Evolutionary conservation across 306 rosid species (phyloP), one percentile per base, ranked within the genome.

Genomic region (Dryas drummondii): DNA sequence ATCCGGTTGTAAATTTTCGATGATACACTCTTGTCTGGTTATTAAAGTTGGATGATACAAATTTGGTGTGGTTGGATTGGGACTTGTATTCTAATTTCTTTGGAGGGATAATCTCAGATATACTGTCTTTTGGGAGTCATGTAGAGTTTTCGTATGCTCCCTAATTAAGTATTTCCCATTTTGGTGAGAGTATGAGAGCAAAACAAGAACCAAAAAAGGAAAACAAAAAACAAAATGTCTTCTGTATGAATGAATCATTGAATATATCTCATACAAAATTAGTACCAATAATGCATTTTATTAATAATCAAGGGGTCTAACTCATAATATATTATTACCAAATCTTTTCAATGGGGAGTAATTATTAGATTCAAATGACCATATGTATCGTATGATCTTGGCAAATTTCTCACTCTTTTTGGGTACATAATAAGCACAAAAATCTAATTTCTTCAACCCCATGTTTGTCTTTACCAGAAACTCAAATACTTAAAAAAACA

Each of bases 1-100:
- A 72, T 56, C 69, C 13, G 73, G 78, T 66, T 32, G 40, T n/a
- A 72, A 79, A 55, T 42, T 47, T 27, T 11, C 22, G 70, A 51
- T 40, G 63, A 19, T 45, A 50, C 71, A 17, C 50, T 50, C 70
- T 17, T 62, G 15, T 65, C 50, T 65, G 70, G 37, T 17, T 22
- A 44, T n/a, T 9, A 45, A 65, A 45, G 53, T 17, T 69, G 73
- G 58, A 73, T 59, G 47, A 32, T 15, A 8, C 70, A 9, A 1
- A 45, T 44, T 10, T 65, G 52, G 8, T 63, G 68, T 41, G 68
- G 50, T 49, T 41, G 50, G 26, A 12, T 19, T 42, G 59, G 66
- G 44, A 42, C 62, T 53, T 10, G 17, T 53, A 37, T 71, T 48
- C 37, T 32, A 32, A 32, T 32, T 2, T 32, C 37, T 32, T 32